Evolutionary conservation across 768 basidiomycete species (phyloP).

Genomic region (Xerocomus potaroensis): DNA sequence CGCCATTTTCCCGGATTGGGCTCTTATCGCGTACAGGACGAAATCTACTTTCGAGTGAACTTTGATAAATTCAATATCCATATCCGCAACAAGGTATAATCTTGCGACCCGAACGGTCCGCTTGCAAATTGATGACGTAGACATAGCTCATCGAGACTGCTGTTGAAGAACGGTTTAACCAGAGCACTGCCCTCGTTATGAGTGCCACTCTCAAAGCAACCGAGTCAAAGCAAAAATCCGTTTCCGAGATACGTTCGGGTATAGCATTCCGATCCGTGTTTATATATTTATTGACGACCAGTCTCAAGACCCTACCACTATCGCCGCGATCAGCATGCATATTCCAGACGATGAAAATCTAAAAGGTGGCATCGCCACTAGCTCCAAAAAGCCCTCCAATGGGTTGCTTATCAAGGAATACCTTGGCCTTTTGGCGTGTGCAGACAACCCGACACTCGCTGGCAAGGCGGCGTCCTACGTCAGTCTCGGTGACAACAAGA

Average conservation of each 20-base stretch:
- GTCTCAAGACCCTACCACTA: conserved; percentile 56
- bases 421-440: conserved; percentile 71
- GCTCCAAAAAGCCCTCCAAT: conserved; percentile 50
- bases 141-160: conserved; percentile 72
- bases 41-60: conserved; percentile 81
- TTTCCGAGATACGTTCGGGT: conserved; percentile 68
- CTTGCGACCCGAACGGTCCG: neutral
- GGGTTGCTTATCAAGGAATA: conserved; percentile 71
- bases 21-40: conserved; percentile 42
- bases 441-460: conserved; percentile 75
- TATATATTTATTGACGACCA: neutral
- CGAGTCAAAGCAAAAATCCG: conserved; percentile 54
- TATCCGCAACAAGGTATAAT: conserved; percentile 76
- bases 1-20: neutral
- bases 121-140: conserved; percentile 11
- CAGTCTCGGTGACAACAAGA: conserved; percentile 63
- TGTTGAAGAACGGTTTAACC: conserved; percentile 76
- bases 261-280: conserved; percentile 1
- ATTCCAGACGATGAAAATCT: conserved; percentile 61
- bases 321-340: conserved; percentile 59
- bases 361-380: conserved; percentile 56
- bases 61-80: conserved; percentile 83
- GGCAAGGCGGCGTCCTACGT: conserved; percentile 71
- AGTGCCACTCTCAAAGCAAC: conserved; percentile 68
- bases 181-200: conserved; percentile 65